Conservation (phyloP, 495 filamentous ascomycete genomes). For the Aspergillus indologenus region DNA sequence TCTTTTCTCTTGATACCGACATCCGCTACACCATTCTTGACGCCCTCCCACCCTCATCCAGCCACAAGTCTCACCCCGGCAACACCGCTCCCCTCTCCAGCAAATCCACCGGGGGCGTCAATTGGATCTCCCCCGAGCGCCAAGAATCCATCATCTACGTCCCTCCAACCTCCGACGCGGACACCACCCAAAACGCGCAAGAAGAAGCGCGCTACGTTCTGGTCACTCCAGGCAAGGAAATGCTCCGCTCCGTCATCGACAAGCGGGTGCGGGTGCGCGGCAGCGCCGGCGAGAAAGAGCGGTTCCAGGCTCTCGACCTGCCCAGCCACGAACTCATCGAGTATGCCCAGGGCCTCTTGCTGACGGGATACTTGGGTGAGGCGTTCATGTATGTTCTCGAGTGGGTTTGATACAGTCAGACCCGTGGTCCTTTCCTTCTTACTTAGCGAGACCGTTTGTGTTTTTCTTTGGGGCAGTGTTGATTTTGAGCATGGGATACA, state of each 20-base stretch:
- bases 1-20: slow-evolving; percentile 30
- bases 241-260: slow-evolving; percentile 26
- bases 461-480: no score
- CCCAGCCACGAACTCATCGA: slow-evolving; percentile 29
- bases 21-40: slow-evolving; percentile 23
- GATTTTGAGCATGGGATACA: no score
- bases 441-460: no score
- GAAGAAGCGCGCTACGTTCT: slow-evolving; percentile 21
- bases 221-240: slow-evolving; percentile 29
- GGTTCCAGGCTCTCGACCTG: slow-evolving; percentile 17
- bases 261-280: slow-evolving; percentile 24
- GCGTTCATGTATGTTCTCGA: slow-evolving; percentile 35
- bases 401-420: slow-evolving; percentile 24
- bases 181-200: background rate
- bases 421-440: no score
- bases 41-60: background rate
- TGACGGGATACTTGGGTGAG: slow-evolving; percentile 27
- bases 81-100: slow-evolving; percentile 15
- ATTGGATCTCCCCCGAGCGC: slow-evolving; percentile 27
- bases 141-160: slow-evolving; percentile 25
- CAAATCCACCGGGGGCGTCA: slow-evolving; percentile 5
- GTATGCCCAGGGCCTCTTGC: slow-evolving; percentile 30
- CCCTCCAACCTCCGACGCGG: slow-evolving; percentile 4
- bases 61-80: background rate
- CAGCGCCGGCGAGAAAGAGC: slow-evolving; percentile 22